These are phyloP conservation scores for Ogataea methanolica DNA, from an alignment of 805 yeast species.

Conservation along the genomic window DNA sequence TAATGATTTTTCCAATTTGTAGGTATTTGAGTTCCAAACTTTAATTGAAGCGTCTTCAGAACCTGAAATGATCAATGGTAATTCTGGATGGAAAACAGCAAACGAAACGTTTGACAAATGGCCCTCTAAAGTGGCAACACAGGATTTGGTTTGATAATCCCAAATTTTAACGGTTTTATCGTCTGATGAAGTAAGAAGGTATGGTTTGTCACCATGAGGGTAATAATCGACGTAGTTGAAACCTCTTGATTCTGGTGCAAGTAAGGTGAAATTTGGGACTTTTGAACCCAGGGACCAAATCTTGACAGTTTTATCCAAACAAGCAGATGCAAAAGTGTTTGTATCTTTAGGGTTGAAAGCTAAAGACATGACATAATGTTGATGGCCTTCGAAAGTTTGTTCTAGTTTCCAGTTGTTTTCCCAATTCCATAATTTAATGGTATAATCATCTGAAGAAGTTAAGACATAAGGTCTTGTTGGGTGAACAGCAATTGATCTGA, in stretches of 20 bases:
- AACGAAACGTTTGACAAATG: constrained; percentile 93
- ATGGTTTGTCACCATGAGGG: constrained; percentile 97
- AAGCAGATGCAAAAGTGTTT: constrained; percentile 95
- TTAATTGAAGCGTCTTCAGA: constrained; percentile 94
- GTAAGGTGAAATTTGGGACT: constrained; percentile 84
- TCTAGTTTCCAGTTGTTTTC: constrained; percentile 87
- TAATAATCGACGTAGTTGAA: constrained; percentile 96
- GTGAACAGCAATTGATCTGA: constrained; percentile 89
- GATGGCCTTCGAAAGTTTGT: constrained; percentile 92
- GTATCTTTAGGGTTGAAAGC: constrained; percentile 97
- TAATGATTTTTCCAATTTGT: constrained; percentile 86
- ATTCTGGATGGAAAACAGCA: constrained; percentile 97
- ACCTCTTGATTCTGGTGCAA: constrained; percentile 89
- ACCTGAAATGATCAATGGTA: constrained; percentile 92
- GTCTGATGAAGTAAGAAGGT: constrained; percentile 85
- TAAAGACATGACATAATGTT: constrained; percentile 89
- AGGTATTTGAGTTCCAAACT: constrained; percentile 93
- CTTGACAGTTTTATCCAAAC: constrained; percentile 93
- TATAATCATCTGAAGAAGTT: constrained; percentile 88
- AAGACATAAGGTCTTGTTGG: constrained; percentile 87
- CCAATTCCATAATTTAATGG: constrained; percentile 97
- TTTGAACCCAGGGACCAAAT: constrained; percentile 92
- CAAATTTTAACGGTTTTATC: constrained; percentile 85
- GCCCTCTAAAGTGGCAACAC: constrained; percentile 92
- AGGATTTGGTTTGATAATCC: constrained; percentile 96